Evolutionary conservation across 1,284 basidiomycete species (phyloP).

Genomic region (Ustilago tritici): DNA sequence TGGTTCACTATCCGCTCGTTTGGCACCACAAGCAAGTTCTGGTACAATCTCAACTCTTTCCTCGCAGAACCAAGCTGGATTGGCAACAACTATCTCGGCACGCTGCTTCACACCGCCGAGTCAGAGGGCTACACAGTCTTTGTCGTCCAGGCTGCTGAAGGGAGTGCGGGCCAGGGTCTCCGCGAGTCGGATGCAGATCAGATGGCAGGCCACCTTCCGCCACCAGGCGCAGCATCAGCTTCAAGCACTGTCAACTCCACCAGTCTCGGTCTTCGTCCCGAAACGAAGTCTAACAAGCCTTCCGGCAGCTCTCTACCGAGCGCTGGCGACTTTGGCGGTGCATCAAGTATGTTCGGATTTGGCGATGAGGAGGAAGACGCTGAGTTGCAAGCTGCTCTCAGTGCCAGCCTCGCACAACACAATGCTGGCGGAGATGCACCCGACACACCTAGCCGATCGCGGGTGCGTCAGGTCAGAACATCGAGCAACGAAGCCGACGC

Average conservation of each 20-base stretch:
- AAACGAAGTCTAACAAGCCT: not conserved
- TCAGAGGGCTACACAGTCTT: slow-evolving; percentile 66
- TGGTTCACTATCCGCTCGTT: slow-evolving; percentile 67
- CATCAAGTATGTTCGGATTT: slow-evolving; percentile 18
- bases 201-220: slow-evolving; percentile 55
- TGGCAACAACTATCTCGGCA: slow-evolving; percentile 61
- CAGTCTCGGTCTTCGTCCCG: slow-evolving; percentile 35
- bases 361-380: slow-evolving; percentile 38
- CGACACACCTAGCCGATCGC: slow-evolving; percentile 37
- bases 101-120: slow-evolving; percentile 62
- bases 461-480: slow-evolving; percentile 34
- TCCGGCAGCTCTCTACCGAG: slow-evolving; percentile 6
- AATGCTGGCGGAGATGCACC: slow-evolving; percentile 2
- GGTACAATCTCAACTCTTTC: slow-evolving; percentile 69
- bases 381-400: slow-evolving; percentile 62
- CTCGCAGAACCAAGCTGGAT: slow-evolving; percentile 60
- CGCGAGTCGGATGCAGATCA: slow-evolving; percentile 54
- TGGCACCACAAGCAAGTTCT: slow-evolving; percentile 48
- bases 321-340: not conserved
- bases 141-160: slow-evolving; percentile 51
- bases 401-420: slow-evolving; percentile 50
- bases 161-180: slow-evolving; percentile 30
- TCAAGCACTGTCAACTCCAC: slow-evolving; percentile 5
- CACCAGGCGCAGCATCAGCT: slow-evolving; percentile 26
- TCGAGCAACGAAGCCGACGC: slow-evolving; percentile 23